phyloP scores from a whole-genome alignment of 805 yeast species.

The Pichia pseudocactophila region DNA sequence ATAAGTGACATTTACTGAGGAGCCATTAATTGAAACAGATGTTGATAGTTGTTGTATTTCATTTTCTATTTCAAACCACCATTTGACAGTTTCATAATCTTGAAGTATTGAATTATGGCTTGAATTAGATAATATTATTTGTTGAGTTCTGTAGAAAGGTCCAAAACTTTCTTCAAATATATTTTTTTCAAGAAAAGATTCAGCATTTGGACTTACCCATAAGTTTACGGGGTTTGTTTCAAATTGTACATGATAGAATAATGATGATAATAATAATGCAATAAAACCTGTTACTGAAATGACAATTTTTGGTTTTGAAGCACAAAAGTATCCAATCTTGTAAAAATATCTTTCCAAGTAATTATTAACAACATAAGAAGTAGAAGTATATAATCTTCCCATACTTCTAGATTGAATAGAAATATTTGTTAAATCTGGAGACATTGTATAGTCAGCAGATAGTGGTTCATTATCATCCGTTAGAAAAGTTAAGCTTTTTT shows the following conservation, averaged over 20 bases:
- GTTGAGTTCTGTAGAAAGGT: conserved; percentile 85
- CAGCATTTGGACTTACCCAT: conserved; percentile 82
- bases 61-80: conserved; percentile 85
- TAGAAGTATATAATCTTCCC: conserved; percentile 15
- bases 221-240: conserved; percentile 76
- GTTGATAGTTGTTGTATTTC: conserved; percentile 34
- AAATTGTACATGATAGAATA: conserved; percentile 42
- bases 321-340: conserved; percentile 48
- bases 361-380: conserved; percentile 41
- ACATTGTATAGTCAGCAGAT: background rate
- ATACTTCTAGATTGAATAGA: conserved; percentile 3
- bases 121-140: conserved; percentile 62
- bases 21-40: background rate
- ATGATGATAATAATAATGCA: conserved; percentile 40
- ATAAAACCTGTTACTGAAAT: conserved; percentile 35
- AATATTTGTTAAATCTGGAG: conserved; percentile 1
- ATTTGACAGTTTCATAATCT: conserved; percentile 57
- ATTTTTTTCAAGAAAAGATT: conserved; percentile 56
- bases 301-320: conserved; percentile 48
- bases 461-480: conserved; percentile 9
- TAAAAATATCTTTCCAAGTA: conserved; percentile 40
- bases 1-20: conserved; percentile 1
- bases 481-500: conserved; percentile 1
- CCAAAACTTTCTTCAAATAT: conserved; percentile 79
- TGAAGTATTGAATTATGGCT: conserved; percentile 55